phyloP scores from a whole-genome alignment of 2,329 filamentous ascomycete species.

The Exserohilum rostratum region DNA sequence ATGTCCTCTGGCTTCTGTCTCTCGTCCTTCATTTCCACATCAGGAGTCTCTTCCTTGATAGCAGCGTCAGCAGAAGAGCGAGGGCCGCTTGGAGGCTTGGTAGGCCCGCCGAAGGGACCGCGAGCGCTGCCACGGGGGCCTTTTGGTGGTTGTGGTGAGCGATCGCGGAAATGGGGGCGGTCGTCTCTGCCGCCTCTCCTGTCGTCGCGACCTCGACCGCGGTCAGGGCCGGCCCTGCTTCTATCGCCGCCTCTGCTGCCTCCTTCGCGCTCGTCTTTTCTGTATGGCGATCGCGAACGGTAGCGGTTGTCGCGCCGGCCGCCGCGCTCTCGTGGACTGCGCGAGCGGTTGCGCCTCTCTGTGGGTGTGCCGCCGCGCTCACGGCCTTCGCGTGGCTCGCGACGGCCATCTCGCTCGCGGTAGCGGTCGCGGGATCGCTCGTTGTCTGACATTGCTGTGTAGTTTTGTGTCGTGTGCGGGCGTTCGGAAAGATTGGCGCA shows the following conservation, averaged over 20 bases:
- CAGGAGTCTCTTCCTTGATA: slow-evolving; percentile 27
- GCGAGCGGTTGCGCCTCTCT: slow-evolving; percentile 41
- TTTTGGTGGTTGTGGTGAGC: slow-evolving; percentile 32
- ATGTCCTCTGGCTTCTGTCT: slow-evolving; percentile 47
- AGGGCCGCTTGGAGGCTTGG: slow-evolving; percentile 17
- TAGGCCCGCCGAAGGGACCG: slow-evolving; percentile 5
- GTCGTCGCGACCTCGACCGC: slow-evolving; percentile 21
- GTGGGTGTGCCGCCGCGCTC: slow-evolving; percentile 31
- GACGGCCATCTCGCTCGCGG: slow-evolving; percentile 30
- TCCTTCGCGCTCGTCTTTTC: slow-evolving; percentile 28
- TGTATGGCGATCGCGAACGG: slow-evolving; percentile 37
- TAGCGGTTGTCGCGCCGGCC: slow-evolving; percentile 31
- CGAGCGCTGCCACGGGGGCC: slow-evolving; percentile 29
- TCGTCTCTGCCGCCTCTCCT: slow-evolving; percentile 18
- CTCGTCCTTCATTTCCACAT: slow-evolving; percentile 38
- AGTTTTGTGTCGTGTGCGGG: slow-evolving; percentile 7
- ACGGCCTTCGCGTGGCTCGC: slow-evolving; percentile 27
- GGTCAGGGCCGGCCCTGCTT: slow-evolving; percentile 12
- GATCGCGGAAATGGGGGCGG: slow-evolving; percentile 12
- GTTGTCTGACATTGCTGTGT: slow-evolving; percentile 28
- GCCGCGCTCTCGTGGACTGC: slow-evolving; percentile 42
- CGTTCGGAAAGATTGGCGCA: slow-evolving; percentile 6
- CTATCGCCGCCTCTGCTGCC: slow-evolving; percentile 22
- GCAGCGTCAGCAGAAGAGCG: slow-evolving; percentile 6
- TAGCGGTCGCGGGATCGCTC: slow-evolving; percentile 32